Percentiles rank a stretch among this genome's conserved stretches.
Conservation (phyloP, 192 early-diverging fungal species). For the Coemansia asiatica region DNA sequence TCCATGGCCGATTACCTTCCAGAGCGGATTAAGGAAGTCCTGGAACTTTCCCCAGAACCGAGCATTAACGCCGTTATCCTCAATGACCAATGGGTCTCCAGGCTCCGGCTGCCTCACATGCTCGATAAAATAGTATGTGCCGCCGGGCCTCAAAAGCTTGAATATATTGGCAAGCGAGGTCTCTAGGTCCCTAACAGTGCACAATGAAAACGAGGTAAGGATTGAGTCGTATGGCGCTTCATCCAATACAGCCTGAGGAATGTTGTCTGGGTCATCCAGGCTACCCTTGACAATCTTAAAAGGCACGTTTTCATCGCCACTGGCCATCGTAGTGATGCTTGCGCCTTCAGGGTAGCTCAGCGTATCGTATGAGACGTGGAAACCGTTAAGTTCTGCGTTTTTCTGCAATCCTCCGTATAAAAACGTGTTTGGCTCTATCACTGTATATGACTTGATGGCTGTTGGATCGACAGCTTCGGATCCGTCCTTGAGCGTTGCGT, state of each 20-base stretch:
- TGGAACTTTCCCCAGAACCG: constrained; percentile 38
- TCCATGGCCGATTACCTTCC: constrained; percentile 34
- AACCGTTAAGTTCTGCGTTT: constrained; percentile 40
- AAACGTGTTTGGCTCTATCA: constrained; percentile 48
- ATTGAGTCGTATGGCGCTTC: constrained; percentile 47
- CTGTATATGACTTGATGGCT: constrained; percentile 34
- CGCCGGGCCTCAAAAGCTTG: constrained; percentile 32
- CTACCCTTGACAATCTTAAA: constrained; percentile 47
- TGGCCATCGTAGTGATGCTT: neutral
- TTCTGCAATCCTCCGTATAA: constrained; percentile 29
- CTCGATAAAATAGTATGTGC: constrained; percentile 37
- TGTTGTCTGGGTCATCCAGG: constrained; percentile 21
- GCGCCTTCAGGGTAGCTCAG: constrained; percentile 15
- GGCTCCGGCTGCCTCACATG: constrained; percentile 43
- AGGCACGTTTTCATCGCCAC: constrained; percentile 12
- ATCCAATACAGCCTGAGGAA: constrained; percentile 35
- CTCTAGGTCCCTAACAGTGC: constrained; percentile 30
- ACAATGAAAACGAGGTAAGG: constrained; percentile 45
- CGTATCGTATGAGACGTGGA: constrained; percentile 33
- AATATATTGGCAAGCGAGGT: constrained; percentile 25
- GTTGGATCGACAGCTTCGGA: constrained; percentile 24
- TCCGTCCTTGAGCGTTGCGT: constrained; percentile 30
- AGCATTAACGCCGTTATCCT: constrained; percentile 37
- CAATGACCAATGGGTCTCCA: constrained; percentile 23
- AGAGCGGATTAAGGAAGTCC: constrained; percentile 34